phyloP scores from a whole-genome alignment of 352 stramenopile genomes.

The Pythium chondricola region DNA sequence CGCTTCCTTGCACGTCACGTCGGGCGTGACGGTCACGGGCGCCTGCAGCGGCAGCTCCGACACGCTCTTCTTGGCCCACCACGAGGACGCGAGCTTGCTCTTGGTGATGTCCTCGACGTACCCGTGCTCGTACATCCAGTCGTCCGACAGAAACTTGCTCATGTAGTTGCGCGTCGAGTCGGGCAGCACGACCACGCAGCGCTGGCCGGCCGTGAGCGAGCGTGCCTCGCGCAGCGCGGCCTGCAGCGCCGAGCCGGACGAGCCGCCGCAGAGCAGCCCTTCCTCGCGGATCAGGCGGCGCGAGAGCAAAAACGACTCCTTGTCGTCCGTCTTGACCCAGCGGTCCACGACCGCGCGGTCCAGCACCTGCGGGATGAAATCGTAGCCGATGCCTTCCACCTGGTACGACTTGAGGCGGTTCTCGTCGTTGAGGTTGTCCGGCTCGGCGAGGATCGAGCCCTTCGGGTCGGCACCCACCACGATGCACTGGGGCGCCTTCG shows the following conservation, averaged over 20 bases:
- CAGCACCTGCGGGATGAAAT: conserved; percentile 95
- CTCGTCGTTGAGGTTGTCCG: conserved; percentile 91
- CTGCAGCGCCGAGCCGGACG: conserved; percentile 86
- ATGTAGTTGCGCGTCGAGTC: conserved; percentile 98
- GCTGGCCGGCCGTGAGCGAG: conserved; percentile 81
- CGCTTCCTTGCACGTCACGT: conserved; percentile 90
- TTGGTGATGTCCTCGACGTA: conserved; percentile 78
- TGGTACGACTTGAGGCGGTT: conserved; percentile 89
- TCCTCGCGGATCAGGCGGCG: conserved; percentile 93
- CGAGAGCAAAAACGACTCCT: conserved; percentile 92
- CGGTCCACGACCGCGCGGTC: conserved; percentile 90
- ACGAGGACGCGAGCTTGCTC: conserved; percentile 79
- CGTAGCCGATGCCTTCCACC: conserved; percentile 96
- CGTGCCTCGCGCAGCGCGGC: conserved; percentile 85
- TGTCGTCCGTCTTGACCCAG: conserved; percentile 94
- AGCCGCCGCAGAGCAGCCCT: conserved; percentile 93
- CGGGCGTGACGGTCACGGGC: conserved; percentile 88
- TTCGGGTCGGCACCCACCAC: conserved; percentile 88
- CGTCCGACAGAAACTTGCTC: conserved; percentile 96
- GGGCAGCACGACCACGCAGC: conserved; percentile 93
- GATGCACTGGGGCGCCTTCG: conserved; percentile 82
- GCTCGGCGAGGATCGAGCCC: conserved; percentile 91
- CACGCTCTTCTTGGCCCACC: conserved; percentile 93
- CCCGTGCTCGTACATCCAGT: conserved; percentile 90
- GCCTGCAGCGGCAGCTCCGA: conserved; percentile 85